Conservation (phyloP, 495 filamentous ascomycete genomes). For the Hyaloscypha variabilis region DNA sequence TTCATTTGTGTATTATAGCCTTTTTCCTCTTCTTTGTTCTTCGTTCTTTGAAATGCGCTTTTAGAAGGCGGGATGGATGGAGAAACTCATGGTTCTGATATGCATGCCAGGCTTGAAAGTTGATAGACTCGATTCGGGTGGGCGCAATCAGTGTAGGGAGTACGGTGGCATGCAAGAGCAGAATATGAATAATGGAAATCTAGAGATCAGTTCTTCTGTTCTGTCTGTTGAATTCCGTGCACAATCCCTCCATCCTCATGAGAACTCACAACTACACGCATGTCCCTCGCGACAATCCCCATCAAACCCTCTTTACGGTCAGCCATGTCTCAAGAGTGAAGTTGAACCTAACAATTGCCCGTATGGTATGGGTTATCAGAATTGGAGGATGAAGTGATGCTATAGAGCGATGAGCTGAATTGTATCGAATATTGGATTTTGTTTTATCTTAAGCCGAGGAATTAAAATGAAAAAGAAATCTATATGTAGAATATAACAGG, state of each 20-base stretch:
- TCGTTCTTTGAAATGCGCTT: constrained; percentile 12
- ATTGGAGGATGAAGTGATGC: too few species aligned
- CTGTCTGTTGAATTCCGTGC: neutral
- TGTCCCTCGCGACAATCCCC: too few species aligned
- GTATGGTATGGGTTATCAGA: too few species aligned
- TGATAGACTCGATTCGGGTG: constrained; percentile 6
- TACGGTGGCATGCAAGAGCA: constrained; percentile 6
- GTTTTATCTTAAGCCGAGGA: too few species aligned
- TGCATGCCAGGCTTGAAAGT: neutral
- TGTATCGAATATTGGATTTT: too few species aligned
- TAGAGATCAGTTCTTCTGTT: constrained; percentile 10
- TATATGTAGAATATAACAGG: too few species aligned
- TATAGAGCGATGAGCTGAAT: too few species aligned
- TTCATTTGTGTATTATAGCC: constrained; percentile 31
- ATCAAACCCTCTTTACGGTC: too few species aligned
- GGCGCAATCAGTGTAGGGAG: constrained; percentile 24
- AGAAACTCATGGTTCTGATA: constrained; percentile 16
- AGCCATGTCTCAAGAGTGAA: neutral
- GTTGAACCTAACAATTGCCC: too few species aligned
- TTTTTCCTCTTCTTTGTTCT: constrained; percentile 6
- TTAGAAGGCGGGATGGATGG: constrained; percentile 21
- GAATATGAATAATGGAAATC: constrained; percentile 32
- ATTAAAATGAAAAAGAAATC: too few species aligned
- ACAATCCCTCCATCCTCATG: constrained; percentile 10
- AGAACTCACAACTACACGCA: too few species aligned